Base-by-base conservation (phyloP, 116 monocot species). In the Papilionanthe hybrid region DNA sequence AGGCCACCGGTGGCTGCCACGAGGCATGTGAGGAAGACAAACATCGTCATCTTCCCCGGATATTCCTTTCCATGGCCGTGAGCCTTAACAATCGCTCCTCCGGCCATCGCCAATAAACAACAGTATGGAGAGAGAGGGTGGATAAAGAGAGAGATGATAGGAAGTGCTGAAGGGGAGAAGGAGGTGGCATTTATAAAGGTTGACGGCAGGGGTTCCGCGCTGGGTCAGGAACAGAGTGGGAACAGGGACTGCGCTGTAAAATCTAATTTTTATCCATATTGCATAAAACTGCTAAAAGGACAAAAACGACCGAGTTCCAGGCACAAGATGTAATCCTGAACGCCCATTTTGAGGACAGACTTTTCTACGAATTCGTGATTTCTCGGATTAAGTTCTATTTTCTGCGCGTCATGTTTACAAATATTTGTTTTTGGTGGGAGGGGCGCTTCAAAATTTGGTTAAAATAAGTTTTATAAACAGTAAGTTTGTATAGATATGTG, bases 1-100 rank as follows among this genome's bases (percentile, higher is more conserved):
- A 82, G 82, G 4, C 82, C 82, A 27, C 82, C 82, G 42, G 82
- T 82, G 37, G 82, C 82, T 0, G 82, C 82, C 25, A 82, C 82
- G 48, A 82, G 77, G 44, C 82, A 78, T 5, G 82, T 82, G 82
- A 78, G 55, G 72, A 82, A 82, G 44, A 82, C 82, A 58, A 82
- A 82, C 78, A 82, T 15, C 5, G 82, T 82, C 71, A 82, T 53
- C 45, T 57, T 78, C 44, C 82, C 82, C 23, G 82, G 82, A 56
- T 82, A 78, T 15, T 82, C 82, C 17, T 78, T 82, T 22, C 29
- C 23, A 1, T 5, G 44, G 7, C 72, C 78, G 23, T 44, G 41
- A 4, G 72, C 44, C 27, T 55, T 44, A 10, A 78, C 72, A 3
- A 78, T 29, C 15, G 78, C 78, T 41, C 82, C 82, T 55, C 82